Evolutionary conservation across 306 rosid genomes (phyloP), one percentile per base, ranked within the genome.

Genomic region (Trifolium fragiferum): DNA sequence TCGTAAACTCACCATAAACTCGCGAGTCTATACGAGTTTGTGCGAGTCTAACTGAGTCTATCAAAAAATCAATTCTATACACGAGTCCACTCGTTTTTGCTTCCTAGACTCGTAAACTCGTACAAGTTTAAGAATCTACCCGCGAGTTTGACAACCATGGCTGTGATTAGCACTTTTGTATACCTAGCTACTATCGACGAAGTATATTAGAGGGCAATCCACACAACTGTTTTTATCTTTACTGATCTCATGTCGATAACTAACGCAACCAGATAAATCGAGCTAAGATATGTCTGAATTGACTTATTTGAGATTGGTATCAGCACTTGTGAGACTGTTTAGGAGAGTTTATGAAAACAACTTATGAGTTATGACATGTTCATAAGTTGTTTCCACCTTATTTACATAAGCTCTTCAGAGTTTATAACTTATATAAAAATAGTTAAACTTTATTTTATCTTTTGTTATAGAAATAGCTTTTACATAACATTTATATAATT

Each of bases 171-270:
- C 87, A 95, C 99, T 61, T 92, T 86, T 15, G 85, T 95, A 73
- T 92, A 87, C 84, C 84, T 95, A 11, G 86, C 97, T 67, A 84
- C 95, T 20, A 82, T 92, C 18, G 86, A 82, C 4, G 98, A 95
- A 85, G 90, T 50, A 58, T 27, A 73, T 67, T 89, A 95, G 91
- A 82, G 99, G 77, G 90, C 90, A 25, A 86, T 95, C 76, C 96
- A 86, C 88, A 85, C 99, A 12, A 89, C 80, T 71, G 93, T 92
- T 19, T 86, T 90, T 58, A 90, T 92, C 73, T 81, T 95, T 76
- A 95, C 99, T 3, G 99, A 98, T n/a, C 93, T 95, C 68, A 76
- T 95, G 92, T 92, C 98, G 30, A 66, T 54, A 64, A 89, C 98
- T 16, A 81, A 94, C 78, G 97, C 98, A 64, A 94, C 98, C 67